These are phyloP conservation scores for Plectosphaerella plurivora DNA, from an alignment of 2,329 filamentous ascomycete genomes.

Conservation along the genomic window DNA sequence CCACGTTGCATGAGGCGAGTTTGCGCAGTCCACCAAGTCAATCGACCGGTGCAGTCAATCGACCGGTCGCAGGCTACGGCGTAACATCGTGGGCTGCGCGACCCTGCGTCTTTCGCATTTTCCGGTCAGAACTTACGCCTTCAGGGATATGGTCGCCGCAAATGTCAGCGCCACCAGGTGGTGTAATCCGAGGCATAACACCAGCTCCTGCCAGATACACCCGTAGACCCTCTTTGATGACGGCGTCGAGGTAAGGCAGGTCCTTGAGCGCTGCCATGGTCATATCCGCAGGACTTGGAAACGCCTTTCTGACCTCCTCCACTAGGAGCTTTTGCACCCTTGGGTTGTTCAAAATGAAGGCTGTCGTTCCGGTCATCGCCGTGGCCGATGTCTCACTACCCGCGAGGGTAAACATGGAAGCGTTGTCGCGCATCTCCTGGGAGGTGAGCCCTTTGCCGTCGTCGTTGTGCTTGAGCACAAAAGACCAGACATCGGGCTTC, in stretches of 20 bases:
- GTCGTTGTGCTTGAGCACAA: neutral
- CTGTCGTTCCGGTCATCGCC: constrained; percentile 19
- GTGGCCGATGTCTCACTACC: constrained; percentile 30
- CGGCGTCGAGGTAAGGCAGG: constrained; percentile 32
- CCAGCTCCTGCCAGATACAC: constrained; percentile 27
- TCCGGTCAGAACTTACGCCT: too few species aligned
- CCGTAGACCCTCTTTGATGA: constrained; percentile 36
- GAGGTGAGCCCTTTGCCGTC: neutral
- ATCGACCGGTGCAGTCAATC: neutral
- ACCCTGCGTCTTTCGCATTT: too few species aligned
- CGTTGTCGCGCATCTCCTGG: constrained; percentile 10
- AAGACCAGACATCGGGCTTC: neutral
- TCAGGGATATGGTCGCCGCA: constrained; percentile 24
- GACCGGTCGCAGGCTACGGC: too few species aligned
- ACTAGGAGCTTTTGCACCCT: constrained; percentile 21
- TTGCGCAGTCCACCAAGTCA: too few species aligned
- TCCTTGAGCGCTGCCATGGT: constrained; percentile 20
- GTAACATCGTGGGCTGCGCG: too few species aligned
- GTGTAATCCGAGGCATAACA: constrained; percentile 20
- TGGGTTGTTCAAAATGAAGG: constrained; percentile 24
- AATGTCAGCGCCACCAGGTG: constrained; percentile 25
- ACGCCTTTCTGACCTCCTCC: constrained; percentile 31
- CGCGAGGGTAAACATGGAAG: constrained; percentile 19
- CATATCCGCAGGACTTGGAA: constrained; percentile 29
- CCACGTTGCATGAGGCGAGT: too few species aligned